Evolutionary conservation across 306 rosid species (phyloP), one percentile per base, ranked within the genome.

Genomic region (Sophora flavescens): DNA sequence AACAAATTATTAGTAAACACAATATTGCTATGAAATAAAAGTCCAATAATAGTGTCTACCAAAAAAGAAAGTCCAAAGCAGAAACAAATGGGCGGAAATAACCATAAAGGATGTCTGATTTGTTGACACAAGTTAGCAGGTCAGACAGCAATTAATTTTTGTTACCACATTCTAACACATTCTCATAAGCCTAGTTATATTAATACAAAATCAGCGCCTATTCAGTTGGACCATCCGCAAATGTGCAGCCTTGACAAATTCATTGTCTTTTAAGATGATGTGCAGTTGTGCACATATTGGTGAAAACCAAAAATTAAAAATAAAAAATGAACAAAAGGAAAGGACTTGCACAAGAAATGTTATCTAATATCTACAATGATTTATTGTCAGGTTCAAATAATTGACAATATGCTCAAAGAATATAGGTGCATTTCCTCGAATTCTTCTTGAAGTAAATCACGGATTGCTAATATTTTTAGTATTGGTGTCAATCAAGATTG

Each of bases 1-100:
- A 58, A 48, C 35, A 56, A 28, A 33, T n/a, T 68, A 57, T 59
- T 70, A 32, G 51, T 53, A 48, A 73, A 70, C 77, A 73, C 45
- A 45, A 66, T 18, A 38, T 47, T 57, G 66, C 54, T 48, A 14
- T 22, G 63, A 63, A 83, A 73, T 39, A 15, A 32, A 81, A 58
- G 18, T 75, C 12, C 32, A 70, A 70, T 28, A 57, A 75, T n/a
- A 70, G 56, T 44, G 14, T 44, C n/a, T 10, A 44, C 50, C 39
- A 2, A 44, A 44, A 10, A 44, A 9, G 0, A 8, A 74, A 58
- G 44, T 75, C 12, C 51, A 70, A 42, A 42, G 42, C 17, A 58
- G 14, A 57, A 13, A 17, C 54, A 79, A 68, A 69, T 22, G 2
- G 18, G 44, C 42, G 50, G 38, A 16, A 12, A 63, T n/a, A 74